Conservation (phyloP, 768 basidiomycete genomes). For the Dioszegia crocea region DNA sequence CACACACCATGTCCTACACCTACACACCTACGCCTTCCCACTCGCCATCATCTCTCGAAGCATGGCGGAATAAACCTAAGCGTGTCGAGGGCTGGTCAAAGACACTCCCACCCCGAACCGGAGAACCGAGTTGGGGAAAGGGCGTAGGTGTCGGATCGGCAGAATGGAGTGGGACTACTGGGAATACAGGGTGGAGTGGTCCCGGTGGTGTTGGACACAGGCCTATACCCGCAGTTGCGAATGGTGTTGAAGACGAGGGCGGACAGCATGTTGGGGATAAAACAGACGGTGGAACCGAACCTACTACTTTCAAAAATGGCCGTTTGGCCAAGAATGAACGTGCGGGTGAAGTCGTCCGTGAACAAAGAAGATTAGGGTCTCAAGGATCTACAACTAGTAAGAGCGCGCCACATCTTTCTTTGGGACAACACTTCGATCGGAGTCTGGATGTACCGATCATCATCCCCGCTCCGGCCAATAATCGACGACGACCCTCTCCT, state of each 20-base stretch:
- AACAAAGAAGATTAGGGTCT: not conserved
- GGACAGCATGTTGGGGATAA: not conserved
- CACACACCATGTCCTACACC: constrained; percentile 2
- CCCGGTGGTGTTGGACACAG: too few relatives aligned
- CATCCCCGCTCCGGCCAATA: not conserved
- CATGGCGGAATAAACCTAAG: not conserved
- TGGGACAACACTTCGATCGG: too few relatives aligned
- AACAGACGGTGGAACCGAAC: constrained; percentile 5
- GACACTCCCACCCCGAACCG: not conserved
- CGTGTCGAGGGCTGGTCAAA: constrained; percentile 18
- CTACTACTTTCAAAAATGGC: not conserved
- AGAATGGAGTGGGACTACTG: constrained; percentile 8
- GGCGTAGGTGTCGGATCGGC: constrained; percentile 6
- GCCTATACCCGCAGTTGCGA: not conserved
- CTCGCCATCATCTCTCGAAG: constrained; percentile 11
- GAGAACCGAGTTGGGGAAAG: not conserved
- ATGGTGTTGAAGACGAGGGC: not conserved
- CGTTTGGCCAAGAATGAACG: not conserved
- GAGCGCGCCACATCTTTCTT: not conserved
- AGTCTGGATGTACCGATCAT: not conserved
- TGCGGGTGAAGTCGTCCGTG: constrained; percentile 1
- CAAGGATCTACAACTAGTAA: not conserved
- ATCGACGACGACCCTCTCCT: constrained; percentile 15
- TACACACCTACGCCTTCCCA: constrained; percentile 9
- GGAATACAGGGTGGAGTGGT: not conserved